These are phyloP conservation scores for Globisporangium echinulatum DNA, from an alignment of 352 stramenopile genomes.

Conservation along the genomic window DNA sequence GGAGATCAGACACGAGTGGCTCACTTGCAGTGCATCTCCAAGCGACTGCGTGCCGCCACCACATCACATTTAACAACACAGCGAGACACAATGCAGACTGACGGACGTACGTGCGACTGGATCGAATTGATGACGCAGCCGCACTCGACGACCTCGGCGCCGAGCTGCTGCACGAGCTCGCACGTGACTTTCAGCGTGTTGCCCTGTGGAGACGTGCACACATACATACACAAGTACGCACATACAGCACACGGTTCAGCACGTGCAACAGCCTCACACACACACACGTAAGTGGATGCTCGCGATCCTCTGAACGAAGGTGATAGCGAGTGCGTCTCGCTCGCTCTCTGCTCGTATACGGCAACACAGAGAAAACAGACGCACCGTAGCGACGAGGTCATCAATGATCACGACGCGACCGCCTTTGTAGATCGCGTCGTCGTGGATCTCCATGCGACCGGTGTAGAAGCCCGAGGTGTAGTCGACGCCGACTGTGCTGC, in stretches of 20 bases:
- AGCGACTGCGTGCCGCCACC: no score
- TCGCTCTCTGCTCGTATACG: no score
- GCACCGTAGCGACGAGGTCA: conserved; percentile 71
- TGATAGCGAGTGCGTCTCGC: no score
- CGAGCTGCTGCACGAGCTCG: conserved; percentile 65
- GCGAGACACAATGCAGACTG: background rate
- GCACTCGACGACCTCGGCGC: conserved; percentile 69
- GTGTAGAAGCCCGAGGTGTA: conserved; percentile 74
- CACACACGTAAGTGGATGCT: background rate
- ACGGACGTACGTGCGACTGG: conserved; percentile 27
- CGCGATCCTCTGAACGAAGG: no score
- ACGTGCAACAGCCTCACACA: no score
- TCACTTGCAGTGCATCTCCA: no score
- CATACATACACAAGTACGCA: background rate
- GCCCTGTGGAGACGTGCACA: conserved; percentile 22
- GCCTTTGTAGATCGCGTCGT: conserved; percentile 66
- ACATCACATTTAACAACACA: background rate
- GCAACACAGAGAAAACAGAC: background rate
- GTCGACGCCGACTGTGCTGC: conserved; percentile 72
- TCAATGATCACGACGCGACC: conserved; percentile 75
- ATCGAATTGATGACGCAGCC: conserved; percentile 72
- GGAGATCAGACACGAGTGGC: no score
- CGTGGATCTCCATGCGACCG: conserved; percentile 73
- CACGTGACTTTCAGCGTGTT: conserved; percentile 79
- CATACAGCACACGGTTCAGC: background rate